A percentile compares a stretch with the other conserved stretches of the same genome.
These are phyloP conservation scores for Scutellaria barbata DNA, from an alignment of 257 asterid species.

Conservation along the genomic window DNA sequence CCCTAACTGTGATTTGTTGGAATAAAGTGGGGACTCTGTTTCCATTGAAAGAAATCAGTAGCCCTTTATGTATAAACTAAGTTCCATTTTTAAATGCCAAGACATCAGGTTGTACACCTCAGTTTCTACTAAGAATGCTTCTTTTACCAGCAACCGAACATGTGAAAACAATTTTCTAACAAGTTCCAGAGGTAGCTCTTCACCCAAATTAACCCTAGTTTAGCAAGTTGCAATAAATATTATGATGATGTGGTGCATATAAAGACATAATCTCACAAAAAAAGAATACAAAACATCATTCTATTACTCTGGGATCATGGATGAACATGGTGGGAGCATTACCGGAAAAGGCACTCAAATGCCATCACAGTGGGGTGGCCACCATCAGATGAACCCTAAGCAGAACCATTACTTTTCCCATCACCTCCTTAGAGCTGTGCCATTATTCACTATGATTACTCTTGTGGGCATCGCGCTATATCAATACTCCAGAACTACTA, in stretches of 20 bases:
- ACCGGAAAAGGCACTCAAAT: background rate
- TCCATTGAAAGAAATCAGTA: background rate
- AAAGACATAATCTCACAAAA: slow-evolving; percentile 8
- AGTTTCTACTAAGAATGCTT: slow-evolving; percentile 17
- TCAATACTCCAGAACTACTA: slow-evolving; percentile 20
- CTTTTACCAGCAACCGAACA: slow-evolving; percentile 12
- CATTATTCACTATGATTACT: slow-evolving; percentile 20
- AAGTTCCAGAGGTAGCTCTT: background rate
- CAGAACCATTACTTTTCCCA: background rate
- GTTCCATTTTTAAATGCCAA: background rate
- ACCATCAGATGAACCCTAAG: background rate
- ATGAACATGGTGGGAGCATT: slow-evolving; percentile 2
- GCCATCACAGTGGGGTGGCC: background rate
- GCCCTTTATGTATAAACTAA: slow-evolving; percentile 16
- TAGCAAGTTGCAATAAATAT: background rate
- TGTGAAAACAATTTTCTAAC: slow-evolving; percentile 9
- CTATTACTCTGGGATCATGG: too few species aligned
- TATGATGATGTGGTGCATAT: background rate
- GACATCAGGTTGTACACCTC: background rate
- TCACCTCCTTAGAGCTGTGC: slow-evolving; percentile 25
- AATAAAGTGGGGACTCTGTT: background rate
- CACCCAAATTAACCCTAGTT: background rate
- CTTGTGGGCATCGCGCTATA: slow-evolving; percentile 35
- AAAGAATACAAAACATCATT: background rate
- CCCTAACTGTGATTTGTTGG: background rate